Evolutionary conservation across 78 protist species (phyloP).

Genomic region (Trichosphaerium sp.): DNA sequence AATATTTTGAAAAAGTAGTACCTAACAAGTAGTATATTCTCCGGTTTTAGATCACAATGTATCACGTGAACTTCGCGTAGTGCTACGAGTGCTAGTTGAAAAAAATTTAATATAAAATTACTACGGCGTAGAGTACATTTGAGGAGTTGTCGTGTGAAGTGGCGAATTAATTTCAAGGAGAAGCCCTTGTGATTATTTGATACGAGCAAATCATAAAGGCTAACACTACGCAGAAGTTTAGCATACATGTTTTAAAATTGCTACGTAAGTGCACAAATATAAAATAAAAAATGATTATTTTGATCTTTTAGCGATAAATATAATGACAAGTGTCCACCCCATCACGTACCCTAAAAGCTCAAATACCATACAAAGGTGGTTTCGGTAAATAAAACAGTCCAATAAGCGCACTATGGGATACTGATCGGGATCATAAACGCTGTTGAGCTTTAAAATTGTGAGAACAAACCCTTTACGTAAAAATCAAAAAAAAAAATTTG

Average conservation of each 20-base stretch:
- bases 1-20: background rate
- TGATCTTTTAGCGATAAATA: too few relatives aligned
- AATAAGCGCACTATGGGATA: slow-evolving; percentile 59
- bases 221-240: too few relatives aligned
- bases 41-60: slow-evolving; percentile 94
- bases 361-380: slow-evolving; percentile 82
- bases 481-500: too few relatives aligned
- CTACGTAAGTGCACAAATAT: too few relatives aligned
- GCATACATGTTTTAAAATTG: too few relatives aligned
- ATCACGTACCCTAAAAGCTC: slow-evolving; percentile 64
- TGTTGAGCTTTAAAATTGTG: slow-evolving; percentile 14
- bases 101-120: too few relatives aligned
- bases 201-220: slow-evolving; percentile 78
- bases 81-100: slow-evolving; percentile 34
- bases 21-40: slow-evolving; percentile 55
- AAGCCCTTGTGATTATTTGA: slow-evolving; percentile 71
- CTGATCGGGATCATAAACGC: slow-evolving; percentile 42
- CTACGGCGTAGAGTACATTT: too few relatives aligned
- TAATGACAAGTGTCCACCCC: too few relatives aligned
- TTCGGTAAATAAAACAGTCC: slow-evolving; percentile 53
- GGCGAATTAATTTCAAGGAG: slow-evolving; percentile 61
- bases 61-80: slow-evolving; percentile 54
- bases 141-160: slow-evolving; percentile 71
- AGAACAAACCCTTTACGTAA: too few relatives aligned
- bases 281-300: too few relatives aligned